Conservation (phyloP, 208 protist genomes). For the Leishmania guyanensis region DNA sequence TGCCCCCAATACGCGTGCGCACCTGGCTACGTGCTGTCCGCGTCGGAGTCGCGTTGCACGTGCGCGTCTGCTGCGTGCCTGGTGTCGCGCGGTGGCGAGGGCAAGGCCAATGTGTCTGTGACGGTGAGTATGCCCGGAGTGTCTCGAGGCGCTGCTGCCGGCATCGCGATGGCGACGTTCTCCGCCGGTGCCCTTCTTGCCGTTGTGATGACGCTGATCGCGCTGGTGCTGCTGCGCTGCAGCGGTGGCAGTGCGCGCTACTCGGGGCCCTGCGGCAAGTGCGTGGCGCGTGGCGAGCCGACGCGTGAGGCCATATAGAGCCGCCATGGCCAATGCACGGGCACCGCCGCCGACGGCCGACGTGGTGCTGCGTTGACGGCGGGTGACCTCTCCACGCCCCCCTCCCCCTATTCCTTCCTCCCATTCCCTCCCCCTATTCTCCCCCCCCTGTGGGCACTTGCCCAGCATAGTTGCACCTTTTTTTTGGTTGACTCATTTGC, state of each 20-base stretch:
- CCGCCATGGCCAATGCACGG: not conserved
- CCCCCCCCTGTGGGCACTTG: not conserved
- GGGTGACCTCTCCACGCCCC: not conserved
- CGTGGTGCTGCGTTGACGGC: not conserved
- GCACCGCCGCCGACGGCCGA: not conserved
- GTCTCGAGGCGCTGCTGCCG: conserved; percentile 10
- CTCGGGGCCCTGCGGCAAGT: not conserved
- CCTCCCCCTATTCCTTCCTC: not conserved
- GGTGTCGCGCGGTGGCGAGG: not conserved
- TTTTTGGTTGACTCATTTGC: not conserved
- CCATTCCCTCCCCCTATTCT: not conserved
- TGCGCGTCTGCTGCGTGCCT: conserved; percentile 13
- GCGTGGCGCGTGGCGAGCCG: not conserved
- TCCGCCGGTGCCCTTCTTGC: not conserved
- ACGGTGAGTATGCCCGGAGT: conserved; percentile 18
- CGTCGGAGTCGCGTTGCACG: not conserved
- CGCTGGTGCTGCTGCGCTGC: conserved; percentile 11
- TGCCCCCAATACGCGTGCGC: conserved; percentile 18
- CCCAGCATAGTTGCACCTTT: not conserved
- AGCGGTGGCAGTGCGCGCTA: not conserved
- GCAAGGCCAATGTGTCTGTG: not conserved
- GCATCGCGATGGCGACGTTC: conserved; percentile 23
- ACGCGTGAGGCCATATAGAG: not conserved
- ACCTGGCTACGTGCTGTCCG: conserved; percentile 15
- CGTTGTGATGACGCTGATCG: conserved; percentile 1